Evolutionary conservation across 1,284 basidiomycete species (phyloP), one percentile per base, ranked within the genome.

Genomic region (Coriolopsis trogii): DNA sequence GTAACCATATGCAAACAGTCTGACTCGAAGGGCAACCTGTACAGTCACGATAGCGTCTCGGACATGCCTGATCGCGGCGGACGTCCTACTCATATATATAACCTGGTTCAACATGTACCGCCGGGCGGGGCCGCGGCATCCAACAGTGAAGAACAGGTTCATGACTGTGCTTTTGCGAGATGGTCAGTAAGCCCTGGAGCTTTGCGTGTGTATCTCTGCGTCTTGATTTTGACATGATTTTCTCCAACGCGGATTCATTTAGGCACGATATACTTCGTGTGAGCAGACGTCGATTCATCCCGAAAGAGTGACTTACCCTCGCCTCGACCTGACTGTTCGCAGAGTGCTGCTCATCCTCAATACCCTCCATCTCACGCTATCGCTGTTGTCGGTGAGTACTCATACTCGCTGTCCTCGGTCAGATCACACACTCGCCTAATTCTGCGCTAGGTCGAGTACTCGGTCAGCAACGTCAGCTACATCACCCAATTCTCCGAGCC

Each of bases 401-500:
- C 1, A 7, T 24, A 18, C 18, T 21, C 25, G 4, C 7, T 37
- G 6, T n/a, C 10, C 10, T 6, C 5, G 13, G 23, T n/a, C 24
- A 10, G 24, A 23, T 16, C 20, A 6, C 24, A 13, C 12, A 20
- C 24, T 41, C 5, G 16, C 9, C 0, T 12, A 2, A n/a, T n/a
- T n/a, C n/a, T n/a, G n/a, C n/a, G n/a, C n/a, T 23, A 44, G 49
- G 25, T 50, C 29, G 29, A 50, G 30, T 45, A 39, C 42, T 24
- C 36, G 6, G 21, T 43, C 10, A 12, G 31, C 36, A 45, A 50
- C 41, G 37, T 50, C 23, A 16, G 23, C 37, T 45, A 28, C 41
- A 30, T 44, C 36, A 50, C 49, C 28, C 41, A 44, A 7, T 40
- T 50, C 41, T 45, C 36, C 23, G 49, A 50, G 21, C 49, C 49